Conservation (phyloP, 2,329 filamentous ascomycete genomes). For the Hysterium pulicare region DNA sequence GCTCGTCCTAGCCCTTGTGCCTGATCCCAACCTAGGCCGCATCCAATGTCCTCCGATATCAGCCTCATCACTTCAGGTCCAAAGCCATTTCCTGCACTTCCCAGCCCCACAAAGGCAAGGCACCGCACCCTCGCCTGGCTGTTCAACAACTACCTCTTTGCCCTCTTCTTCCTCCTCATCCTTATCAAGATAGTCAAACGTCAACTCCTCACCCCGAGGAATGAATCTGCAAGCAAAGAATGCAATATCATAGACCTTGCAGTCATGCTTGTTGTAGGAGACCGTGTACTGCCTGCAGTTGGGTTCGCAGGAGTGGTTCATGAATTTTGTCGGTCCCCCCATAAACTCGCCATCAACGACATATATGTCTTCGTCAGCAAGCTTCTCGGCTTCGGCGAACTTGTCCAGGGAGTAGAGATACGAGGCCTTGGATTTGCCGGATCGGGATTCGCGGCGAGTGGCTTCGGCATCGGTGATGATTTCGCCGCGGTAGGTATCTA, state of each 20-base stretch:
- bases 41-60: too few relatives aligned
- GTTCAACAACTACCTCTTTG: constrained; percentile 44
- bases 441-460: constrained; percentile 57
- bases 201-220: constrained; percentile 63
- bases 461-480: constrained; percentile 56
- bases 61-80: constrained; percentile 44
- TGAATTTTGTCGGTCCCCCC: constrained; percentile 75
- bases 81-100: constrained; percentile 68
- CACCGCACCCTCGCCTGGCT: constrained; percentile 45
- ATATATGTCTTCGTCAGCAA: constrained; percentile 42
- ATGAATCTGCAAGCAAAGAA: constrained; percentile 71
- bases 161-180: constrained; percentile 41
- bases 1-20: too few relatives aligned
- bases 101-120: constrained; percentile 57
- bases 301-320: constrained; percentile 78
- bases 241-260: constrained; percentile 70
- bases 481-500: constrained; percentile 73
- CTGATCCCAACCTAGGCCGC: too few relatives aligned
- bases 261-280: constrained; percentile 72
- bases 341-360: constrained; percentile 67
- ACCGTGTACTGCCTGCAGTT: constrained; percentile 78
- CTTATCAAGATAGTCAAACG: constrained; percentile 75
- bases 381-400: constrained; percentile 60
- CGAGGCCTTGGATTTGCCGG: constrained; percentile 63
- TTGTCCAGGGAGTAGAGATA: constrained; percentile 84